Conservation (phyloP, 225 moss, liverwort and hornwort species). For the Takakia lepidozioides region DNA sequence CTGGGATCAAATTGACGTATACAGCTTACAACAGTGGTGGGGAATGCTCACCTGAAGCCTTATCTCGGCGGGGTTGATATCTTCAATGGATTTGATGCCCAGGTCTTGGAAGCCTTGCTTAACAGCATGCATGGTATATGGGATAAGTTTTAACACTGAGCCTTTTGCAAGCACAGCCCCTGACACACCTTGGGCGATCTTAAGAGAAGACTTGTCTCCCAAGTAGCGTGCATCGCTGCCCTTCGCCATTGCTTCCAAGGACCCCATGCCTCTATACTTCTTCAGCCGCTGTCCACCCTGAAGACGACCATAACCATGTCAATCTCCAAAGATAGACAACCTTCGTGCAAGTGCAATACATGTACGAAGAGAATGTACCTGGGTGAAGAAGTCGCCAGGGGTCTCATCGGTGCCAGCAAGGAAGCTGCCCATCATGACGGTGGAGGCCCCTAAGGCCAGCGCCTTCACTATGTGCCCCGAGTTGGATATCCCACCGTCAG, state of each 20-base stretch:
- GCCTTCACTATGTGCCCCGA: conserved; percentile 93
- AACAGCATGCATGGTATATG: conserved; percentile 76
- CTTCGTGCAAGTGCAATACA: too few species aligned
- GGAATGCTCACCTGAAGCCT: conserved; percentile 56
- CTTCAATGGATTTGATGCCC: conserved; percentile 39
- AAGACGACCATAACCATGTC: too few species aligned
- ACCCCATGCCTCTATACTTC: conserved; percentile 87
- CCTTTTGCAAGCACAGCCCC: conserved; percentile 84
- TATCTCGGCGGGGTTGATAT: conserved; percentile 29
- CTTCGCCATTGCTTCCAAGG: conserved; percentile 77
- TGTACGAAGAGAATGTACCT: too few species aligned
- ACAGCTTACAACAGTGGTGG: not conserved
- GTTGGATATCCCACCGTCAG: conserved; percentile 82
- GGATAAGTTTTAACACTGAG: conserved; percentile 60
- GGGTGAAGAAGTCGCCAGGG: conserved; percentile 60
- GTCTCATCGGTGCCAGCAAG: conserved; percentile 87
- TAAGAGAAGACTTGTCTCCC: conserved; percentile 53
- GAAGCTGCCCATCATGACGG: conserved; percentile 88
- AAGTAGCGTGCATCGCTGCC: conserved; percentile 82
- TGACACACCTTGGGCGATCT: conserved; percentile 85
- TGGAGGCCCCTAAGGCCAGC: conserved; percentile 69
- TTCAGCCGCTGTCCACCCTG: conserved; percentile 72
- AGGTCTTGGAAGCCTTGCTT: conserved; percentile 76
- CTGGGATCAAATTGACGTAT: not conserved
- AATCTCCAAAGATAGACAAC: too few species aligned